phyloP scores from a whole-genome alignment of 805 yeast genomes.

The Spathaspora gorwiae region DNA sequence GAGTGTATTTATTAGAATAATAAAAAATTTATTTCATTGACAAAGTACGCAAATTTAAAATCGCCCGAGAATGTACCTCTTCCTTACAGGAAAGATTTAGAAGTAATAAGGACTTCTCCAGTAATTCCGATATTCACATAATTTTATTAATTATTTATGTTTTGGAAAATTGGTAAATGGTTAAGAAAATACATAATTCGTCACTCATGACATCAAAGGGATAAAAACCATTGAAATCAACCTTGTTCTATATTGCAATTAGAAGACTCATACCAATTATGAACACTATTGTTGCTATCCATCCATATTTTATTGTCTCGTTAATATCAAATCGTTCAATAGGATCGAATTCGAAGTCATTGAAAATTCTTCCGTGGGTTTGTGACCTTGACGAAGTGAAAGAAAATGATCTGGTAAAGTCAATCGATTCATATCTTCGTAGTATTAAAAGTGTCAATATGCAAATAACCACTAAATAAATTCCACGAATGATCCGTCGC shows the following conservation, averaged over 20 bases:
- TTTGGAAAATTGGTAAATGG: too few species aligned
- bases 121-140: too few species aligned
- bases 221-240: not conserved
- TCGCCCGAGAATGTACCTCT: too few species aligned
- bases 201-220: not conserved
- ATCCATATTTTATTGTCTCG: slow-evolving; percentile 17
- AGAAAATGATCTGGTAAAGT: not conserved
- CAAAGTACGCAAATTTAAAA: too few species aligned
- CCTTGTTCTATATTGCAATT: not conserved
- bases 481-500: not conserved
- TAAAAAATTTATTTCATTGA: not conserved
- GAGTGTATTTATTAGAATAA: slow-evolving; percentile 3
- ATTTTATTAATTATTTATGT: too few species aligned
- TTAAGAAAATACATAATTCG: too few species aligned
- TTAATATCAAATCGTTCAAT: slow-evolving; percentile 23
- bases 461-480: not conserved
- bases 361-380: slow-evolving; percentile 11
- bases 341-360: slow-evolving; percentile 21
- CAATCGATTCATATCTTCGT: slow-evolving; percentile 2
- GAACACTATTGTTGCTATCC: slow-evolving; percentile 11
- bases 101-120: too few species aligned
- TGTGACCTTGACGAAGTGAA: not conserved
- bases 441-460: not conserved
- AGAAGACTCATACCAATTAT: slow-evolving; percentile 2
- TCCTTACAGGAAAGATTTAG: too few species aligned